Evolutionary conservation across 1,284 basidiomycete species (phyloP).

Genomic region (Boletus sp.): DNA sequence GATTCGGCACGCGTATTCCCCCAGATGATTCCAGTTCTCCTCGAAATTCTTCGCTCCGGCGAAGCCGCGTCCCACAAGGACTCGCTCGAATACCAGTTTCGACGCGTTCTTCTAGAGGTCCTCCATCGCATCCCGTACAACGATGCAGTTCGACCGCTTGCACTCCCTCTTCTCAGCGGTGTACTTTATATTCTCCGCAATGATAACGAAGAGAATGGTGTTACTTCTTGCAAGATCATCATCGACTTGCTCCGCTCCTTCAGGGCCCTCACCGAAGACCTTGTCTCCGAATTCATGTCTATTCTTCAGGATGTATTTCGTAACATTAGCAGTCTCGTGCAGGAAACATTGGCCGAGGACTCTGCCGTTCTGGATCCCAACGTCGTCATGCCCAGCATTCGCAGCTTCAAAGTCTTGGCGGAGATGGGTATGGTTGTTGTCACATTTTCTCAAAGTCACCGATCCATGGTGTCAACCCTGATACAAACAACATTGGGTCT

Average conservation of each 20-base stretch:
- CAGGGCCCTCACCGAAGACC: slow-evolving; percentile 73
- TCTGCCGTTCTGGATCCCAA: slow-evolving; percentile 55
- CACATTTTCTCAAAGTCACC: slow-evolving; percentile 83
- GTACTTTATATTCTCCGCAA: slow-evolving; percentile 81
- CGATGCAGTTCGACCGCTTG: slow-evolving; percentile 74
- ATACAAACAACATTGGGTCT: slow-evolving; percentile 75
- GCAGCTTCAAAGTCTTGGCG: slow-evolving; percentile 92
- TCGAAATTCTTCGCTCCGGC: slow-evolving; percentile 75
- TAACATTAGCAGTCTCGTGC: slow-evolving; percentile 73
- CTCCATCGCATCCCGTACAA: slow-evolving; percentile 84
- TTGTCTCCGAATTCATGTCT: slow-evolving; percentile 78
- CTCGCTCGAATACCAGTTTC: slow-evolving; percentile 79
- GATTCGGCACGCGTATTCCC: slow-evolving; percentile 74
- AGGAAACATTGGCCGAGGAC: slow-evolving; percentile 70
- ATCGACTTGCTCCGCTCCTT: slow-evolving; percentile 77
- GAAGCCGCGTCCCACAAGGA: slow-evolving; percentile 79
- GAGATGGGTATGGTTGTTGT: slow-evolving; percentile 95
- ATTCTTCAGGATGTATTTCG: slow-evolving; percentile 75
- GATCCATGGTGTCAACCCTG: slow-evolving; percentile 62
- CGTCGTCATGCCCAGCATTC: slow-evolving; percentile 62
- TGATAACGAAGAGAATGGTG: slow-evolving; percentile 97
- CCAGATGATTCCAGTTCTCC: slow-evolving; percentile 74
- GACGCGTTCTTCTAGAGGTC: slow-evolving; percentile 82
- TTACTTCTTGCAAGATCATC: slow-evolving; percentile 88
- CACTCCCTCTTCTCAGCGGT: slow-evolving; percentile 66